Conservation (phyloP, 2,329 filamentous ascomycete species). For the Penicillium thymicola region DNA sequence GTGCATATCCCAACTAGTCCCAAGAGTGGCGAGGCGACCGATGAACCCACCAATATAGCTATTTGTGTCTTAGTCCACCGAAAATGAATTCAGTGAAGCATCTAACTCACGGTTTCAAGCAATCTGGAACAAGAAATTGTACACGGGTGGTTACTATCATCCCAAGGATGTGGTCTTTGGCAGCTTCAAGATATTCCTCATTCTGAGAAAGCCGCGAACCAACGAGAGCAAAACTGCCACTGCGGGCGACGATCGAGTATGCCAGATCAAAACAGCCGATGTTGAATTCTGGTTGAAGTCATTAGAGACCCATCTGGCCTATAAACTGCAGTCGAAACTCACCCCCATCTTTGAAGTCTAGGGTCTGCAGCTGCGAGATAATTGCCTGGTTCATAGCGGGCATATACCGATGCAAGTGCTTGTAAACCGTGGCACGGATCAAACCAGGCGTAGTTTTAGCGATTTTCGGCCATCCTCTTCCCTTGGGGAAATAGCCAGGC, state of each 20-base stretch:
- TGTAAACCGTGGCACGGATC: slow-evolving; percentile 19
- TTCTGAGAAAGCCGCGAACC: slow-evolving; percentile 17
- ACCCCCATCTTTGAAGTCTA: slow-evolving; percentile 12
- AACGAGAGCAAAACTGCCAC: slow-evolving; percentile 20
- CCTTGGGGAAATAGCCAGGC: slow-evolving; percentile 21
- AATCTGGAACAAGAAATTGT: slow-evolving; percentile 21
- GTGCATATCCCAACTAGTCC: slow-evolving; percentile 22
- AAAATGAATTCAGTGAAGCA: not conserved
- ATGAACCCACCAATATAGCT: slow-evolving; percentile 20
- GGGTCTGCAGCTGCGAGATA: slow-evolving; percentile 10
- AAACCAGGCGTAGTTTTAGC: slow-evolving; percentile 23
- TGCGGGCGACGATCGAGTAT: slow-evolving; percentile 23
- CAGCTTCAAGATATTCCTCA: slow-evolving; percentile 21
- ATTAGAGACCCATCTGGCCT: not conserved
- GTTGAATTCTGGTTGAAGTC: slow-evolving; percentile 9
- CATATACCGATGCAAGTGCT: slow-evolving; percentile 19
- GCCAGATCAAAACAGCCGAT: slow-evolving; percentile 20
- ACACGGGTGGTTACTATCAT: slow-evolving; percentile 24
- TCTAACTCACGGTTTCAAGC: slow-evolving; percentile 14
- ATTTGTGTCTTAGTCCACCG: not conserved
- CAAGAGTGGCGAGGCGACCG: slow-evolving; percentile 11
- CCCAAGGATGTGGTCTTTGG: slow-evolving; percentile 23
- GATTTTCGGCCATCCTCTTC: slow-evolving; percentile 21
- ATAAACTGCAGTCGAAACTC: not conserved
- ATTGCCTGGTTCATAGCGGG: slow-evolving; percentile 19